Evolutionary conservation across 2,329 filamentous ascomycete species (phyloP).

Genomic region (Metarhizium album): DNA sequence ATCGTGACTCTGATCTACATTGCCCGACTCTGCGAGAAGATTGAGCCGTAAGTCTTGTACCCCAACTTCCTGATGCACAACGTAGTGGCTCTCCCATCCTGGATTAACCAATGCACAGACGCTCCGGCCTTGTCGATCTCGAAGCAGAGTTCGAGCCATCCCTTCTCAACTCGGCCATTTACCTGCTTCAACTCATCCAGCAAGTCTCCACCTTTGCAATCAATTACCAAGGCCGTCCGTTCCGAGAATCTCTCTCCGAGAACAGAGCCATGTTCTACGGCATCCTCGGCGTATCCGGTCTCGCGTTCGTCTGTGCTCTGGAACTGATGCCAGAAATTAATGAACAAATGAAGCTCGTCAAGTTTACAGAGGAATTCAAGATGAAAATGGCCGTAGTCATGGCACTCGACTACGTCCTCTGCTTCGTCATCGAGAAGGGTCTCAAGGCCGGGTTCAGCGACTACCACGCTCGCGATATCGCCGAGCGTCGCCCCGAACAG

Average conservation of each 20-base stretch:
- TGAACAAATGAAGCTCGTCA: conserved; percentile 82
- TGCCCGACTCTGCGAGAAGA: conserved; percentile 72
- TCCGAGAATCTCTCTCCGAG: conserved; percentile 90
- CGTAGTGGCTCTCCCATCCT: conserved; percentile 14
- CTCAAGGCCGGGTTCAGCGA: conserved; percentile 84
- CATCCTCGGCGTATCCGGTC: conserved; percentile 75
- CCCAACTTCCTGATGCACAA: background rate
- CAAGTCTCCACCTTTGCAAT: conserved; percentile 98
- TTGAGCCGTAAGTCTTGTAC: conserved; percentile 63
- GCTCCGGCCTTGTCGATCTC: conserved; percentile 60
- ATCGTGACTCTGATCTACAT: conserved; percentile 92
- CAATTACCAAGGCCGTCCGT: conserved; percentile 97
- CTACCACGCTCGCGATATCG: conserved; percentile 88
- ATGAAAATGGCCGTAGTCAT: conserved; percentile 72
- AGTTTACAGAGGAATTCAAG: conserved; percentile 85
- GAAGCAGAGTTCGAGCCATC: conserved; percentile 92
- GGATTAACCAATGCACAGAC: conserved; percentile 20
- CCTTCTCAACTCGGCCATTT: conserved; percentile 91
- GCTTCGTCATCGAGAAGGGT: conserved; percentile 76
- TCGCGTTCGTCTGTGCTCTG: conserved; percentile 89
- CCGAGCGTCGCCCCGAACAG: conserved; percentile 76
- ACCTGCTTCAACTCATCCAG: conserved; percentile 94
- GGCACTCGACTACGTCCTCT: conserved; percentile 77
- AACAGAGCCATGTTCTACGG: conserved; percentile 99
- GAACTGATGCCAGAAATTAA: conserved; percentile 96